Evolutionary conservation across 805 yeast genomes (phyloP).

Genomic region (Nematodospora valgi): DNA sequence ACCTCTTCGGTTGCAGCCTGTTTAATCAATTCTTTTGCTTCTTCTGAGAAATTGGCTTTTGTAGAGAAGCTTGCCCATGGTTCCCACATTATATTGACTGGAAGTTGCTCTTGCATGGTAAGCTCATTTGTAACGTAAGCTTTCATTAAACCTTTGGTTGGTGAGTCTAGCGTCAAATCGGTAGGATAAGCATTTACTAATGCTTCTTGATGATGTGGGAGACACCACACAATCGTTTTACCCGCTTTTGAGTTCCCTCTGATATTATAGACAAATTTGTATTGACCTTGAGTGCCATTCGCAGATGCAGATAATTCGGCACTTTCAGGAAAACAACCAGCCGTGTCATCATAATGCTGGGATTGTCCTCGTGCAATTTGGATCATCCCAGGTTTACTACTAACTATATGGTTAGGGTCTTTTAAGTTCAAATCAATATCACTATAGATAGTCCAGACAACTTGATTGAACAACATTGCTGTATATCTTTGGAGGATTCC

Average conservation of each 20-base stretch:
- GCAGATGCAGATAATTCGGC: constrained; percentile 16
- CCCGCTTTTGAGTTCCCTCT: constrained; percentile 25
- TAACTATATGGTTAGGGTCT: constrained; percentile 41
- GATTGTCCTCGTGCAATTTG: constrained; percentile 56
- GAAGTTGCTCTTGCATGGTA: constrained; percentile 41
- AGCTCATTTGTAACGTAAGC: constrained; percentile 41
- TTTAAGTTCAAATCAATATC: constrained; percentile 20
- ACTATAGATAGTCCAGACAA: constrained; percentile 63
- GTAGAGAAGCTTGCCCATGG: constrained; percentile 57
- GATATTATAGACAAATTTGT: constrained; percentile 26
- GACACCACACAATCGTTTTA: constrained; percentile 42
- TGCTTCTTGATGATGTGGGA: constrained; percentile 49
- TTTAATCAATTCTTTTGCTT: constrained; percentile 35
- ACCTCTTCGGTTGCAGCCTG: constrained; percentile 52
- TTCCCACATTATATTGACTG: constrained; percentile 40
- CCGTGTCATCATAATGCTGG: constrained; percentile 26
- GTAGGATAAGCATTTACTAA: constrained; percentile 21
- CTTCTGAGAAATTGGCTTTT: constrained; percentile 24
- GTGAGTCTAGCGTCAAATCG: constrained; percentile 40
- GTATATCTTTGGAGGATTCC: constrained; percentile 48
- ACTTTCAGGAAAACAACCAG: constrained; percentile 29
- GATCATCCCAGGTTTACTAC: constrained; percentile 27
- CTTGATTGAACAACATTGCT: constrained; percentile 52
- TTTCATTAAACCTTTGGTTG: constrained; percentile 48
- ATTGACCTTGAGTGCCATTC: constrained; percentile 21